These are phyloP conservation scores for Fusarium avenaceum DNA, from an alignment of 2,329 filamentous ascomycete genomes.

Conservation along the genomic window DNA sequence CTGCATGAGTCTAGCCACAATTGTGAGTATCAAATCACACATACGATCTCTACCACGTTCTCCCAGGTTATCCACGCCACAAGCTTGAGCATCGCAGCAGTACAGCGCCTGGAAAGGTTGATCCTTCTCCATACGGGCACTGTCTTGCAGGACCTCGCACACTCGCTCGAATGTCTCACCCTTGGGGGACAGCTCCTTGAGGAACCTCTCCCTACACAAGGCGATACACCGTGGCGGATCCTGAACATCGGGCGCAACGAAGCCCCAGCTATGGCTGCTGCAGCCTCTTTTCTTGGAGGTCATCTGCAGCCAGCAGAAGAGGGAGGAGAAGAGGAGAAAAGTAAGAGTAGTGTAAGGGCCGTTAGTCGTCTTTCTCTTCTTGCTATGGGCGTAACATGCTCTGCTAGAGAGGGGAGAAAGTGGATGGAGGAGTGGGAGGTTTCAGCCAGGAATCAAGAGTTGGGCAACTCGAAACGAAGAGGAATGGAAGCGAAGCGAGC, in stretches of 20 bases:
- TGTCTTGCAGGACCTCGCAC: constrained; percentile 53
- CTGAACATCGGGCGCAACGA: constrained; percentile 47
- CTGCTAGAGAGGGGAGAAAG: constrained; percentile 7
- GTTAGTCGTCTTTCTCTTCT: constrained; percentile 14
- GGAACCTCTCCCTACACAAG: constrained; percentile 53
- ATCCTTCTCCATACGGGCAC: constrained; percentile 43
- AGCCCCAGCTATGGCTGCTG: constrained; percentile 49
- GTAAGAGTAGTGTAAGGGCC: not conserved
- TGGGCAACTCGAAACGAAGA: constrained; percentile 42
- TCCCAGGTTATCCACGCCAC: constrained; percentile 60
- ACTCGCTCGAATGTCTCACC: constrained; percentile 50
- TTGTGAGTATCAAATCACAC: constrained; percentile 29
- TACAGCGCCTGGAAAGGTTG: constrained; percentile 62
- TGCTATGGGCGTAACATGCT: constrained; percentile 31
- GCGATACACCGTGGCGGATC: constrained; percentile 55
- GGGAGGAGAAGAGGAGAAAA: not conserved
- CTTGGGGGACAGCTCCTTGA: constrained; percentile 48
- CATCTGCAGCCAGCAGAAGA: constrained; percentile 3
- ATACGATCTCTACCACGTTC: constrained; percentile 60
- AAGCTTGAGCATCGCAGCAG: constrained; percentile 65
- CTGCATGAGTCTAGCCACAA: not conserved
- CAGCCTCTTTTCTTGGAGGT: constrained; percentile 38
- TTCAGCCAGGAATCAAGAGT: constrained; percentile 39
- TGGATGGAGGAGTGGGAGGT: constrained; percentile 20
- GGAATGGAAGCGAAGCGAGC: constrained; percentile 34